Evolutionary conservation across 257 asterid species (phyloP).

Genomic region (Schizonepeta tenuifolia): DNA sequence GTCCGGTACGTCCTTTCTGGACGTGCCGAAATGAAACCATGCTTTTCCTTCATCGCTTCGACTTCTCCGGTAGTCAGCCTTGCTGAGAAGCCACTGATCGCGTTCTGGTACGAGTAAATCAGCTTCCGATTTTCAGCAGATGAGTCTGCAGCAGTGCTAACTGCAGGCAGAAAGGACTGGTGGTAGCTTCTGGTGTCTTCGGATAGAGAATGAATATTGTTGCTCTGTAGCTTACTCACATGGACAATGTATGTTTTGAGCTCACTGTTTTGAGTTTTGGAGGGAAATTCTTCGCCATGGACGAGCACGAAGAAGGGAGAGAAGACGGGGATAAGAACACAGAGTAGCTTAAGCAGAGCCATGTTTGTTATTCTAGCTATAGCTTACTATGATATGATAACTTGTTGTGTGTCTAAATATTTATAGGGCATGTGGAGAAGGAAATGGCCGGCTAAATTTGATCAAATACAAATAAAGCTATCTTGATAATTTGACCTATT

Average conservation of each 20-base stretch:
- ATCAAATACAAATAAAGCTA: not conserved
- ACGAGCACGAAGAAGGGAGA: slow-evolving; percentile 6
- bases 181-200: slow-evolving; percentile 27
- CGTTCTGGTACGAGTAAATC: slow-evolving; percentile 37
- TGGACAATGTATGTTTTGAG: slow-evolving; percentile 37
- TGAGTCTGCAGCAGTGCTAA: not conserved
- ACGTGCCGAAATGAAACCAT: slow-evolving; percentile 33
- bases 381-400: not conserved
- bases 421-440: slow-evolving; percentile 13
- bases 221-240: slow-evolving; percentile 18
- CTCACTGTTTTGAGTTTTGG: not conserved
- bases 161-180: slow-evolving; percentile 22
- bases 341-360: slow-evolving; percentile 11
- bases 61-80: slow-evolving; percentile 30
- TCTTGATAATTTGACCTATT: not conserved
- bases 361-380: not conserved
- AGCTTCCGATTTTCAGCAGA: not conserved
- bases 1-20: slow-evolving; percentile 31
- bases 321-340: slow-evolving; percentile 5
- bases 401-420: not conserved
- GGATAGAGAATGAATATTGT: not conserved
- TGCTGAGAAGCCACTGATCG: slow-evolving; percentile 43
- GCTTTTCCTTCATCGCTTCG: slow-evolving; percentile 28
- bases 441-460: slow-evolving; percentile 19
- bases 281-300: not conserved